Evolutionary conservation across 768 basidiomycete species (phyloP).

Genomic region (Russula ochroleuca): DNA sequence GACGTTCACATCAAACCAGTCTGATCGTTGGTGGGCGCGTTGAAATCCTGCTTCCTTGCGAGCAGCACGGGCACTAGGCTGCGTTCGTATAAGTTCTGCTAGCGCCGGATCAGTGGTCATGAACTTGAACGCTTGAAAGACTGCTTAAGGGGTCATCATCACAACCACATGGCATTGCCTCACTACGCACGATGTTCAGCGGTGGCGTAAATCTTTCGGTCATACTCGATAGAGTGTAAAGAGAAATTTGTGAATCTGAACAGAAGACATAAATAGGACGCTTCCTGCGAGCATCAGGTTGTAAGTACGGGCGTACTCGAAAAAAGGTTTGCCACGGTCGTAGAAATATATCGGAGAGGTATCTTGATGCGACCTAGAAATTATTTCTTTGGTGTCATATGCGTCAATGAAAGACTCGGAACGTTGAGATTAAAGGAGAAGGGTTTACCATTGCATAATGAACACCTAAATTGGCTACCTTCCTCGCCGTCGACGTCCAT

Average conservation of each 20-base stretch:
- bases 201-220: conserved; percentile 20
- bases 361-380: not conserved
- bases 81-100: conserved; percentile 22
- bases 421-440: not conserved
- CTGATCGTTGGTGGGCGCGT: conserved; percentile 19
- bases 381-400: not conserved
- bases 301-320: conserved; percentile 6
- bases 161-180: not conserved
- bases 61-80: conserved; percentile 22
- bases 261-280: not conserved
- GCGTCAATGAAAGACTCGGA: not conserved
- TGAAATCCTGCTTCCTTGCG: conserved; percentile 19
- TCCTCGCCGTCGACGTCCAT: conserved; percentile 21
- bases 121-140: conserved; percentile 27
- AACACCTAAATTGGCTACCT: conserved; percentile 9
- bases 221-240: conserved; percentile 16
- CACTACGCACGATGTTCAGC: conserved; percentile 25
- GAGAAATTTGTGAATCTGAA: conserved; percentile 27
- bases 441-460: conserved; percentile 11
- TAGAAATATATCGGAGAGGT: conserved; percentile 21
- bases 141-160: conserved; percentile 1
- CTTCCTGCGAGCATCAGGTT: not conserved
- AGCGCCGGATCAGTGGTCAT: conserved; percentile 4
- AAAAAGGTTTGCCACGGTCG: conserved; percentile 16
- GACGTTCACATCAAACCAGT: conserved; percentile 27